Percentiles rank a stretch among this genome's conserved stretches.
Conservation (phyloP, 495 filamentous ascomycete genomes). For the Penicillium steckii region DNA sequence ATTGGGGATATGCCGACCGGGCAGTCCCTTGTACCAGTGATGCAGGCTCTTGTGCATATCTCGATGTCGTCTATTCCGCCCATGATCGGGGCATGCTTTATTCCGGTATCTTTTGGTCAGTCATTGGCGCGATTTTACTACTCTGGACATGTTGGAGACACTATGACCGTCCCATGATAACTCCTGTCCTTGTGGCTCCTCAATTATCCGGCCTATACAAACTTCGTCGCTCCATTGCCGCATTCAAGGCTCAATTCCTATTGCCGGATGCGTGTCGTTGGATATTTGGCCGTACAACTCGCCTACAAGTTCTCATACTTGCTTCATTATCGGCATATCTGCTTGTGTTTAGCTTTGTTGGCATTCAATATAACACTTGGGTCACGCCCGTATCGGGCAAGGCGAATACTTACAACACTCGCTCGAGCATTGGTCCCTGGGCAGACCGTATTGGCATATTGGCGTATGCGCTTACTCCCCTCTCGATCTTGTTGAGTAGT, state of each 20-base stretch:
- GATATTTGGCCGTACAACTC: slow-evolving; percentile 38
- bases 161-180: slow-evolving; percentile 6
- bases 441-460: slow-evolving; percentile 60
- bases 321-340: slow-evolving; percentile 52
- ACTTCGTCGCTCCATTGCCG: slow-evolving; percentile 10
- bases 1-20: slow-evolving; percentile 62
- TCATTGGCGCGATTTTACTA: slow-evolving; percentile 49
- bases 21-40: slow-evolving; percentile 59
- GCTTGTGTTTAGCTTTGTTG: slow-evolving; percentile 61
- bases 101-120: slow-evolving; percentile 59
- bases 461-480: slow-evolving; percentile 65
- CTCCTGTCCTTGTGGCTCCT: neutral
- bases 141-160: slow-evolving; percentile 37
- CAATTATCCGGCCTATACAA: slow-evolving; percentile 7
- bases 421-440: slow-evolving; percentile 59
- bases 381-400: slow-evolving; percentile 53
- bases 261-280: slow-evolving; percentile 36
- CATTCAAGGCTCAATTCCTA: slow-evolving; percentile 26
- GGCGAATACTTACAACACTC: slow-evolving; percentile 50
- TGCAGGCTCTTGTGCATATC: slow-evolving; percentile 60
- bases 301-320: slow-evolving; percentile 50
- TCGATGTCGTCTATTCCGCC: slow-evolving; percentile 58
- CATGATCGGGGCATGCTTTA: slow-evolving; percentile 62
- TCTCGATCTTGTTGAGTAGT: slow-evolving; percentile 57
- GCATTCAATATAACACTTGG: slow-evolving; percentile 59